phyloP scores from a whole-genome alignment of 106 monocot genomes.

The Allium sativum region DNA sequence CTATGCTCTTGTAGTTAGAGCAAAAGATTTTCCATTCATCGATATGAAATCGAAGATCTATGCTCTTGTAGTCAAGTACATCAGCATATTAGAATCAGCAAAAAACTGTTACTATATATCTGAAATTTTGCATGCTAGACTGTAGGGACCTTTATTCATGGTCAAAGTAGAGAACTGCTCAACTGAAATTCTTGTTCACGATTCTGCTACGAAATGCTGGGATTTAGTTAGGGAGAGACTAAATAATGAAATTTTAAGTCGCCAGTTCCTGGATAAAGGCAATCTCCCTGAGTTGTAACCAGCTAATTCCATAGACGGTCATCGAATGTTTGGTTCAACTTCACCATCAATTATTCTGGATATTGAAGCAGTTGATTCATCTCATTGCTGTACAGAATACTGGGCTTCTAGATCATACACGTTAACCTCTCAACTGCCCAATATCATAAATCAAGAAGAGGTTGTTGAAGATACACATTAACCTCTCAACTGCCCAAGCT shows the following conservation, averaged over 20 bases:
- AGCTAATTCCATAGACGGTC: constrained; percentile 71
- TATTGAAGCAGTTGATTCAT: constrained; percentile 44
- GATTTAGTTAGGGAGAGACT: constrained; percentile 79
- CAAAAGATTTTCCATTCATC: constrained; percentile 49
- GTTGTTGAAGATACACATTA: constrained; percentile 9
- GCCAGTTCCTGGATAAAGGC: constrained; percentile 25
- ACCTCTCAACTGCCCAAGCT: too few relatives aligned
- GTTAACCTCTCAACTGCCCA: not conserved
- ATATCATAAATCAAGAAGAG: not conserved
- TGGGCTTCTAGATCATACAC: constrained; percentile 26
- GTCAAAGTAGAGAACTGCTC: constrained; percentile 61
- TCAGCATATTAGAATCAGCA: constrained; percentile 57
- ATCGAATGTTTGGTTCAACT: constrained; percentile 85
- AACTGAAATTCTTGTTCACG: constrained; percentile 62
- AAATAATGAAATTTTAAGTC: constrained; percentile 60
- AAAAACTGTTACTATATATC: constrained; percentile 80
- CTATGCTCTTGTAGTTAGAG: constrained; percentile 61
- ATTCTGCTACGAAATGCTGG: constrained; percentile 74
- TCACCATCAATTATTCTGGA: constrained; percentile 33
- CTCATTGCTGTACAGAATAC: constrained; percentile 33
- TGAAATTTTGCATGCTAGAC: constrained; percentile 76
- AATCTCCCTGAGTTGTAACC: constrained; percentile 56
- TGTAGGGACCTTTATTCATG: constrained; percentile 73
- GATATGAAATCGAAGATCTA: constrained; percentile 70
- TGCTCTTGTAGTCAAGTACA: constrained; percentile 60